Evolutionary conservation across 2,329 filamentous ascomycete species (phyloP).

Genomic region (Plectosphaerella sp.): DNA sequence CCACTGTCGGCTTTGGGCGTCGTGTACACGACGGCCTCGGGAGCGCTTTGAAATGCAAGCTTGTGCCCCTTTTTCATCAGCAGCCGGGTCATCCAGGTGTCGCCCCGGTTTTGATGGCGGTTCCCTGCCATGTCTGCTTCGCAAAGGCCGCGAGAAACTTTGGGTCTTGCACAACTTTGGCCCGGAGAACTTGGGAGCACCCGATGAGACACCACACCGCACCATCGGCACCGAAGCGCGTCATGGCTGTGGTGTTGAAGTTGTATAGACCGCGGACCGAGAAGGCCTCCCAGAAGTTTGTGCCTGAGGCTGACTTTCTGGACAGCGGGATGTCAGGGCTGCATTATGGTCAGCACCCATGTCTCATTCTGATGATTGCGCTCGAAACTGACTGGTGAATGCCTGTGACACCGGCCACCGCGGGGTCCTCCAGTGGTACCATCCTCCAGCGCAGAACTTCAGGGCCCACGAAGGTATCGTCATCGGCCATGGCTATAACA

Average conservation of each 20-base stretch:
- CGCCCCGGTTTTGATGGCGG: constrained; percentile 19
- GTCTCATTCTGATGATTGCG: no score
- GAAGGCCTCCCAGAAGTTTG: constrained; percentile 21
- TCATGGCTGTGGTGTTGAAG: constrained; percentile 11
- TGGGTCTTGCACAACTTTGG: constrained; percentile 14
- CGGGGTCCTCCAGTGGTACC: constrained; percentile 17
- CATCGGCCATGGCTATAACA: constrained; percentile 21
- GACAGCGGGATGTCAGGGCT: constrained; percentile 14
- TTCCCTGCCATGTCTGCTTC: constrained; percentile 15
- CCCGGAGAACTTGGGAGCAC: constrained; percentile 20
- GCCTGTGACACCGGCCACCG: constrained; percentile 17
- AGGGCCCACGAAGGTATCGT: constrained; percentile 14
- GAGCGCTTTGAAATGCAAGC: constrained; percentile 17
- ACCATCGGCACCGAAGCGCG: constrained; percentile 15
- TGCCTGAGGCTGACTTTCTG: constrained; percentile 12
- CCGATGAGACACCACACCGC: constrained; percentile 21
- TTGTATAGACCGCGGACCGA: constrained; percentile 17
- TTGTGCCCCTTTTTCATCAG: constrained; percentile 18
- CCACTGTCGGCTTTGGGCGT: constrained; percentile 11
- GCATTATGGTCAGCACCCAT: not conserved
- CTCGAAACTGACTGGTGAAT: constrained; percentile 10
- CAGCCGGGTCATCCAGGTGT: constrained; percentile 21
- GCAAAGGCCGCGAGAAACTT: constrained; percentile 17
- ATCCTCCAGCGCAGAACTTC: constrained; percentile 15
- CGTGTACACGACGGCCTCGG: constrained; percentile 17